Conservation (phyloP, 495 filamentous ascomycete genomes). For the Elaphomyces granulatus region DNA sequence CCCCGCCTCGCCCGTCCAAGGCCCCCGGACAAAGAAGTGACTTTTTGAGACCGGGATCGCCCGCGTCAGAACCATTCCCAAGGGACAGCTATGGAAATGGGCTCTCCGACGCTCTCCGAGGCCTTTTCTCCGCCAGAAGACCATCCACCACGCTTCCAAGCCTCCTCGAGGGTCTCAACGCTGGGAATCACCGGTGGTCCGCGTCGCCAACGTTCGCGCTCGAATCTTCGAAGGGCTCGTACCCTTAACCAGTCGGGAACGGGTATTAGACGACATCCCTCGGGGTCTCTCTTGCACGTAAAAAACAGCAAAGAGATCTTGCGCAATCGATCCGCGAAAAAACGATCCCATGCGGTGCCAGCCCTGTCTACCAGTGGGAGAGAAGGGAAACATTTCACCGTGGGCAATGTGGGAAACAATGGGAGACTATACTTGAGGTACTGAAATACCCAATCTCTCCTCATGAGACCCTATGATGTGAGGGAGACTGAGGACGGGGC, state of each 20-base stretch:
- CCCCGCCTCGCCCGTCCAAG: no score
- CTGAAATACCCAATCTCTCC: conserved; percentile 19
- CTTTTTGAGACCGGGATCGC: no score
- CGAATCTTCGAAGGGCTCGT: conserved; percentile 27
- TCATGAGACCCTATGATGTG: not conserved
- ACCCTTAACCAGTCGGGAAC: conserved; percentile 28
- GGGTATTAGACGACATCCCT: conserved; percentile 15
- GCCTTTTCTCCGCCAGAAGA: not conserved
- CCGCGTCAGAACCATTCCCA: no score
- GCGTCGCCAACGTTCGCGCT: conserved; percentile 6
- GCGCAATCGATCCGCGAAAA: conserved; percentile 27
- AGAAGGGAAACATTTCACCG: conserved; percentile 70
- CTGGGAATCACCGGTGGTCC: not conserved
- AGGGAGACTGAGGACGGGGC: conserved; percentile 1
- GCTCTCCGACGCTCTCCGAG: conserved; percentile 1
- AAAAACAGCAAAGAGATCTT: conserved; percentile 36
- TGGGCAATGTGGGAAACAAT: conserved; percentile 87
- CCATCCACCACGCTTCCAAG: conserved; percentile 6
- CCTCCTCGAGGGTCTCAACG: conserved; percentile 1
- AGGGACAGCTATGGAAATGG: conserved; percentile 10
- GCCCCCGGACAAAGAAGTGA: no score
- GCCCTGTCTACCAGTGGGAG: conserved; percentile 23
- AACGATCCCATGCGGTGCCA: no score
- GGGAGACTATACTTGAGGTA: conserved; percentile 92
- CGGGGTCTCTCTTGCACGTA: conserved; percentile 24